Evolutionary conservation across 2,329 filamentous ascomycete species (phyloP).

Genomic region (Colletotrichum ledebouriae): DNA sequence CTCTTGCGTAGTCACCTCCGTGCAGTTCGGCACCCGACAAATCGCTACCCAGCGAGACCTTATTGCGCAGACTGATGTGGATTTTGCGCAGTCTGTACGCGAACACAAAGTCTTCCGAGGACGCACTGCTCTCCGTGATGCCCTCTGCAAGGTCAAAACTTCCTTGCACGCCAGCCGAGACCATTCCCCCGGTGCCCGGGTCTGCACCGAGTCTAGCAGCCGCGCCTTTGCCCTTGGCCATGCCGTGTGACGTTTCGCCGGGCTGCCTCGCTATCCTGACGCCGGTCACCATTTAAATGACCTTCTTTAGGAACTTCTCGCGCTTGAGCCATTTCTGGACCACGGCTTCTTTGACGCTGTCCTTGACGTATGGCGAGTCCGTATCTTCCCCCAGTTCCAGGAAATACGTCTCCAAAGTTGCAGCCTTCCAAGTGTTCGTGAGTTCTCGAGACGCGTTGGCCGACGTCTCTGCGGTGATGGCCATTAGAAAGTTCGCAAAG

Average conservation of each 20-base stretch:
- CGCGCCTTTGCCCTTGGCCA: neutral
- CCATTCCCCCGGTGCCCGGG: slow-evolving; percentile 7
- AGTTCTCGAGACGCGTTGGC: neutral
- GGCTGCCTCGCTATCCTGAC: slow-evolving; percentile 15
- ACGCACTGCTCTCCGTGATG: slow-evolving; percentile 8
- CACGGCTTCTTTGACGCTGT: neutral
- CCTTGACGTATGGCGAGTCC: slow-evolving; percentile 10
- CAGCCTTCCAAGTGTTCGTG: slow-evolving; percentile 15
- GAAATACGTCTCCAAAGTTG: slow-evolving; percentile 10
- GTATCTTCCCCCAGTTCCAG: slow-evolving; percentile 14
- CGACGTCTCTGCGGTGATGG: slow-evolving; percentile 5
- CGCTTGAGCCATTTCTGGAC: slow-evolving; percentile 15
- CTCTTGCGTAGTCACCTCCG: neutral
- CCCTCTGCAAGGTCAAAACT: neutral
- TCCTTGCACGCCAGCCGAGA: slow-evolving; percentile 5
- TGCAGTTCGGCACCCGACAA: slow-evolving; percentile 15
- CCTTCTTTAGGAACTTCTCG: neutral
- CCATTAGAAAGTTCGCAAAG: slow-evolving; percentile 3
- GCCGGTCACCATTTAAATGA: slow-evolving; percentile 20
- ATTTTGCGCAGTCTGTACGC: slow-evolving; percentile 27
- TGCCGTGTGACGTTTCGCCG: neutral
- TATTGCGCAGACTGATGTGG: slow-evolving; percentile 13
- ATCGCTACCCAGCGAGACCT: slow-evolving; percentile 1
- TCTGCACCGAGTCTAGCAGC: slow-evolving; percentile 5
- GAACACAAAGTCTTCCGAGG: slow-evolving; percentile 21